Evolutionary conservation across 2,329 filamentous ascomycete genomes (phyloP).

Genomic region (Fusarium sp.): DNA sequence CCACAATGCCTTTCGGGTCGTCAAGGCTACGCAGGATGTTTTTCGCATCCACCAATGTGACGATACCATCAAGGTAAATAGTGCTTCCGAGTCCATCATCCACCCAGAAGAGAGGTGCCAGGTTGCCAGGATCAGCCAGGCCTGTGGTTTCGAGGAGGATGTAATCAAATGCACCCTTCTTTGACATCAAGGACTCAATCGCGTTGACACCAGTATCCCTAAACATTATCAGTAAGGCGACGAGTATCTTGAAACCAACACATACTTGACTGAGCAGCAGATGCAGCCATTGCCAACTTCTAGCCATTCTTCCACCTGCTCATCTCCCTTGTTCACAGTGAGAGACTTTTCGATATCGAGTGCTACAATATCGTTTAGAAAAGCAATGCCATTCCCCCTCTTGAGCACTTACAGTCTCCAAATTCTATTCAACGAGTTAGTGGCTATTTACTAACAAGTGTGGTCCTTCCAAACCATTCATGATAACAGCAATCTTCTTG

Average conservation of each 20-base stretch:
- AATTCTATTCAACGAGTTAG: conserved; percentile 70
- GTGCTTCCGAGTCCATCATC: conserved; percentile 95
- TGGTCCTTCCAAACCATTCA: conserved; percentile 73
- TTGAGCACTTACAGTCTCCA: conserved; percentile 74
- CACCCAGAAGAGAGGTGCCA: conserved; percentile 97
- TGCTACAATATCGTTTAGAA: conserved; percentile 62
- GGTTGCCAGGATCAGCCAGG: conserved; percentile 92
- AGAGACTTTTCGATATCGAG: conserved; percentile 96
- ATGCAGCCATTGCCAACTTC: conserved; percentile 97
- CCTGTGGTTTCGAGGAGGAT: conserved; percentile 97
- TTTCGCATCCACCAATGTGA: conserved; percentile 94
- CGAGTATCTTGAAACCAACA: neutral
- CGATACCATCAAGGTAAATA: conserved; percentile 96
- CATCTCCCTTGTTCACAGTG: conserved; percentile 85
- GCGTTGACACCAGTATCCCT: conserved; percentile 94
- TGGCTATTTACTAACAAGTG: conserved; percentile 1
- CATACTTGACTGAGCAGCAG: conserved; percentile 94
- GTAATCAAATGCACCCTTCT: conserved; percentile 94
- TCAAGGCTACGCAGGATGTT: conserved; percentile 88
- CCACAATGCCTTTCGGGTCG: conserved; percentile 70
- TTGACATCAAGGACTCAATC: conserved; percentile 95
- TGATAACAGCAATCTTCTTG: conserved; percentile 97
- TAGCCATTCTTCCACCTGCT: conserved; percentile 92
- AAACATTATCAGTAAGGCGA: conserved; percentile 40
- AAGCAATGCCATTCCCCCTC: neutral